Percentiles rank a stretch among this genome's conserved stretches.
Conservation (phyloP, 225 moss, liverwort and hornwort genomes). For the Bryum argenteum region DNA sequence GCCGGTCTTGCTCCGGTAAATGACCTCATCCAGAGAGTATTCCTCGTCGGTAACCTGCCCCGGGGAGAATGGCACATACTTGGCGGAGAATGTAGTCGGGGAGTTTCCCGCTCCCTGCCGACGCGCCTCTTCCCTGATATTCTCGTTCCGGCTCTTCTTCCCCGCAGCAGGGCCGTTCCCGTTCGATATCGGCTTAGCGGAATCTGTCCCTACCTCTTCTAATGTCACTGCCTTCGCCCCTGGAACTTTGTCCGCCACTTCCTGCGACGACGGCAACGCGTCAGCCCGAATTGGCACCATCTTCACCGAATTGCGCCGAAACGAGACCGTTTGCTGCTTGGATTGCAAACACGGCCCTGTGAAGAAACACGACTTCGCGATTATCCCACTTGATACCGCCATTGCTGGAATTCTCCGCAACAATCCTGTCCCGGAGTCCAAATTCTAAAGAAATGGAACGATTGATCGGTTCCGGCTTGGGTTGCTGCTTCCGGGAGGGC, state of each 20-base stretch:
- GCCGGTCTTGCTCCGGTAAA: conserved; percentile 54
- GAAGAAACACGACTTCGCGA: neutral
- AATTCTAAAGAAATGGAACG: neutral
- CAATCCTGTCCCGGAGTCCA: rapidly evolving
- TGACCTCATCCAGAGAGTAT: conserved; percentile 55
- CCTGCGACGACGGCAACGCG: conserved; percentile 15
- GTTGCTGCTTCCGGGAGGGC: neutral
- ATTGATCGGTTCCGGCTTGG: too few species aligned
- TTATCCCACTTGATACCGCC: neutral
- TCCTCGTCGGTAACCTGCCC: conserved; percentile 47
- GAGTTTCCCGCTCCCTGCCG: conserved; percentile 42
- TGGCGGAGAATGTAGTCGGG: conserved; percentile 48
- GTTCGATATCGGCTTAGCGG: conserved; percentile 40
- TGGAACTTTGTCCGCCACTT: conserved; percentile 6
- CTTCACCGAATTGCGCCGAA: neutral
- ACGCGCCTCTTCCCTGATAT: conserved; percentile 52
- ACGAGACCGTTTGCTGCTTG: neutral
- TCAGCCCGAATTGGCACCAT: conserved; percentile 21
- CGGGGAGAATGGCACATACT: conserved; percentile 50
- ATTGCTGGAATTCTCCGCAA: neutral
- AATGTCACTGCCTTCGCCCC: conserved; percentile 23
- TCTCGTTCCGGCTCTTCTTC: conserved; percentile 35
- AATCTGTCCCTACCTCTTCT: conserved; percentile 45
- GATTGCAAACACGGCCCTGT: neutral
- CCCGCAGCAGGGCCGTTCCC: conserved; percentile 8